phyloP scores from a whole-genome alignment of 148 eudicot genomes.

The Cornus controversa region DNA sequence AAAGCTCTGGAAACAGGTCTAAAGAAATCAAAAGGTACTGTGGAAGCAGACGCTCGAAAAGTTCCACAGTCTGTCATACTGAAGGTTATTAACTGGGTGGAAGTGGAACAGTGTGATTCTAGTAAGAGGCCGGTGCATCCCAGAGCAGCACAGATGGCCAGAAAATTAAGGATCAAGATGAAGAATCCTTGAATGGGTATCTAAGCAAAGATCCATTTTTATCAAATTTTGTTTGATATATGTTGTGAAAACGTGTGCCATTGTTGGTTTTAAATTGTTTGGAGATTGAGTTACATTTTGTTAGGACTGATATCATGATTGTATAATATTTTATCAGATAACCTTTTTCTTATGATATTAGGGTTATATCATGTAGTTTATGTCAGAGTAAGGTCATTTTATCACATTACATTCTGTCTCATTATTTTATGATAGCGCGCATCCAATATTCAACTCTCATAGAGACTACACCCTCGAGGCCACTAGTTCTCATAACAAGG shows the following conservation, averaged over 20 bases:
- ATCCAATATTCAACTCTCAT: no score
- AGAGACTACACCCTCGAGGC: no score
- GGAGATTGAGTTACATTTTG: background rate
- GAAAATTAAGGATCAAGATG: constrained; percentile 87
- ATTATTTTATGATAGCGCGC: no score
- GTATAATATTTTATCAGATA: background rate
- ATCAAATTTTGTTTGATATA: background rate
- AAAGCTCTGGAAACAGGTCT: constrained; percentile 69
- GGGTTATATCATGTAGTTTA: no score
- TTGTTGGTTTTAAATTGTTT: background rate
- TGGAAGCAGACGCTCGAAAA: constrained; percentile 47
- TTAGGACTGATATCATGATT: background rate
- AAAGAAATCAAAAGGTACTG: constrained; percentile 54
- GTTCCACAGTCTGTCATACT: constrained; percentile 70
- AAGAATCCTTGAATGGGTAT: constrained; percentile 65
- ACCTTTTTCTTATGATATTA: no score
- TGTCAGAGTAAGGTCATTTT: no score
- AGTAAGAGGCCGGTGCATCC: constrained; percentile 82
- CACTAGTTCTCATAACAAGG: no score
- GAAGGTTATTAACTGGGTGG: constrained; percentile 92
- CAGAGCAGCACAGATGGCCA: constrained; percentile 67
- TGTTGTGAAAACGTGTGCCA: background rate
- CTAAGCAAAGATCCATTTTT: no score
- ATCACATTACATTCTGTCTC: no score
- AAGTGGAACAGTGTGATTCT: constrained; percentile 78